Base-by-base conservation (phyloP, 768 basidiomycete species). In the Pulveroboletus sp. region DNA sequence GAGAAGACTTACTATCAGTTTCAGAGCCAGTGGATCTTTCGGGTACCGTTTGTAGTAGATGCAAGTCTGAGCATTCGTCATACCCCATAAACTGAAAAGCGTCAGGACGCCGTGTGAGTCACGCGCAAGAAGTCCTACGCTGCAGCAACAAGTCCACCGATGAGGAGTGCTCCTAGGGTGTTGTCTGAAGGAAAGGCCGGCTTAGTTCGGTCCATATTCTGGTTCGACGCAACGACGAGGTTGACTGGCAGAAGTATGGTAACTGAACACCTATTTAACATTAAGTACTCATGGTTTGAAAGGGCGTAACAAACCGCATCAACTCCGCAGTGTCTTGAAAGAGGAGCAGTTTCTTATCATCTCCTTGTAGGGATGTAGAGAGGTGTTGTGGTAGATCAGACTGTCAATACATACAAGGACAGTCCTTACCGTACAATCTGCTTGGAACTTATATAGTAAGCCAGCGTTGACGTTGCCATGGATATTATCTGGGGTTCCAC, bases 111-210 rank as follows among this genome's bases (percentile, higher is more conserved):
- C 1, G 7, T 10, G 10, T 15, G 24, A 43, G 39, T 18, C 40
- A 2, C 18, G 17, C 31, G 43, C 24, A 9, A 40, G 39, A 21
- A 32, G 43, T 59, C 77, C 41, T 60, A 83, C 81, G 75, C 74
- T 63, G 76, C 74, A n/a, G 79, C 75, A 33, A 74, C 53, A 43
- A 83, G 68, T 7, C 79, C 80, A n/a, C 81, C 81, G 10, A 82
- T 43, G 17, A 83, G 67, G 37, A 82, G 63, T 18, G 81, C 73
- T n/a, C 82, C 82, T 3, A 83, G 69, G 0, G 76, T 81, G 46
- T 75, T 71, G 26, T 57, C 36, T 5, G 47, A 17, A 59, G 79
- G 71, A 40, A 77, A 72, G 40, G 57, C 41, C 3, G 46, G 33
- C 2, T 24, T 15, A 2, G 11, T 8, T 27, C 8, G 31, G 43